phyloP scores from a whole-genome alignment of 352 stramenopile species.

The Proteromonas lacertae region DNA sequence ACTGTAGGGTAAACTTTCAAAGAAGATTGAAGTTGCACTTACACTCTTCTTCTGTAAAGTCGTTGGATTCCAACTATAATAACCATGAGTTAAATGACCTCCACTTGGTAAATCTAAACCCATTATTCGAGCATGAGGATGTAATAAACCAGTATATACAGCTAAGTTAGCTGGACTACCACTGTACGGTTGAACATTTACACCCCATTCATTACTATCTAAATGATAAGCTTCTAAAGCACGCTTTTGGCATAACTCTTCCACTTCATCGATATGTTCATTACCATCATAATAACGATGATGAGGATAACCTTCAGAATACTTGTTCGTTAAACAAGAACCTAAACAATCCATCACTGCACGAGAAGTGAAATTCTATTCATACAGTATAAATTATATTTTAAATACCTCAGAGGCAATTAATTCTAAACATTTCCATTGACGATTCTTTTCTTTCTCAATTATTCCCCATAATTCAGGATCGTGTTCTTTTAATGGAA shows the following conservation, averaged over 20 bases:
- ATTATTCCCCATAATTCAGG: slow-evolving; percentile 66
- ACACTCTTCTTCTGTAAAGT: slow-evolving; percentile 50
- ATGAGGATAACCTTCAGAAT: slow-evolving; percentile 76
- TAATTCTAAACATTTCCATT: slow-evolving; percentile 78
- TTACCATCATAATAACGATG: slow-evolving; percentile 91
- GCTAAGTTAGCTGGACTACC: slow-evolving; percentile 93
- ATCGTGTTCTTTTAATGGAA: no score
- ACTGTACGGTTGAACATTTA: slow-evolving; percentile 66
- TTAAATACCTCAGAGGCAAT: slow-evolving; percentile 98
- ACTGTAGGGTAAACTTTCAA: slow-evolving; percentile 81
- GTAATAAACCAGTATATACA: slow-evolving; percentile 81
- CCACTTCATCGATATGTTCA: slow-evolving; percentile 77
- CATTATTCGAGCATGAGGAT: slow-evolving; percentile 96
- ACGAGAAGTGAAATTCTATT: slow-evolving; percentile 86
- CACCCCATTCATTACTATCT: slow-evolving; percentile 1
- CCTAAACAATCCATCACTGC: slow-evolving; percentile 82
- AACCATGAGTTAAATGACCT: slow-evolving; percentile 91
- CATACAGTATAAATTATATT: no score
- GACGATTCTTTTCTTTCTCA: slow-evolving; percentile 45
- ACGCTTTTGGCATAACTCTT: slow-evolving; percentile 68
- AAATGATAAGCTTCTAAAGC: slow-evolving; percentile 22
- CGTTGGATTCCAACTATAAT: no score
- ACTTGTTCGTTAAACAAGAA: slow-evolving; percentile 97
- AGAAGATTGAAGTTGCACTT: slow-evolving; percentile 87
- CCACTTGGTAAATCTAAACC: slow-evolving; percentile 87